Evolutionary conservation across 2,329 filamentous ascomycete genomes (phyloP).

Genomic region (Aspergillus texensis): DNA sequence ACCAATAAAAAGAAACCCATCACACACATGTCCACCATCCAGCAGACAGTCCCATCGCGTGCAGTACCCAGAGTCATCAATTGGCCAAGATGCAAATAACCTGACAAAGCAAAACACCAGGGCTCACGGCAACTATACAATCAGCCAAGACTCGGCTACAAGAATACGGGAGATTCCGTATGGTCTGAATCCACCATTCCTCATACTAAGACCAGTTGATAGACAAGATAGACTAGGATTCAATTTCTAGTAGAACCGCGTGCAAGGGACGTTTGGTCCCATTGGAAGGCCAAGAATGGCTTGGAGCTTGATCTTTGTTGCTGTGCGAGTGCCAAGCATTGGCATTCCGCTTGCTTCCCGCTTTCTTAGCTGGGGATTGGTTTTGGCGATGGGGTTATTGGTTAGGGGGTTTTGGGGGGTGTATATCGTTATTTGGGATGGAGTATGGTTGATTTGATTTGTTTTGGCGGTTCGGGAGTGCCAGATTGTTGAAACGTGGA

Average conservation of each 20-base stretch:
- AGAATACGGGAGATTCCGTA: background rate
- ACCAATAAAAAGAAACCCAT: slow-evolving; percentile 6
- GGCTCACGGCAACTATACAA: background rate
- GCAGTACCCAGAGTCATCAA: background rate
- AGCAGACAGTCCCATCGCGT: background rate
- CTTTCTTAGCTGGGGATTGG: background rate
- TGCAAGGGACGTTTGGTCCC: background rate
- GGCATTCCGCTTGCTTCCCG: background rate
- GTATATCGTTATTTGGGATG: background rate
- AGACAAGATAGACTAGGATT: background rate
- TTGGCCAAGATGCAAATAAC: background rate
- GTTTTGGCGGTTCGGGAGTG: background rate
- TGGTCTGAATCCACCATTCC: background rate
- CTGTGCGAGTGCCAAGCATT: background rate
- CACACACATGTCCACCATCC: slow-evolving; percentile 5
- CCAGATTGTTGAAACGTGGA: background rate
- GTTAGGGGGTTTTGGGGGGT: background rate
- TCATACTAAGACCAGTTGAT: background rate
- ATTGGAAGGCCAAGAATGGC: background rate
- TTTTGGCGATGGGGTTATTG: background rate
- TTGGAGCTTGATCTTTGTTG: background rate
- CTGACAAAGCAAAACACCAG: background rate
- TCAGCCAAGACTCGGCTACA: slow-evolving; percentile 8
- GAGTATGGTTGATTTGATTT: background rate
- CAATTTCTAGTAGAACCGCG: background rate